Percentiles rank a stretch among this genome's conserved stretches.
phyloP scores from a whole-genome alignment of 2,329 filamentous ascomycete genomes.

The Dryadomyces quercivorus region DNA sequence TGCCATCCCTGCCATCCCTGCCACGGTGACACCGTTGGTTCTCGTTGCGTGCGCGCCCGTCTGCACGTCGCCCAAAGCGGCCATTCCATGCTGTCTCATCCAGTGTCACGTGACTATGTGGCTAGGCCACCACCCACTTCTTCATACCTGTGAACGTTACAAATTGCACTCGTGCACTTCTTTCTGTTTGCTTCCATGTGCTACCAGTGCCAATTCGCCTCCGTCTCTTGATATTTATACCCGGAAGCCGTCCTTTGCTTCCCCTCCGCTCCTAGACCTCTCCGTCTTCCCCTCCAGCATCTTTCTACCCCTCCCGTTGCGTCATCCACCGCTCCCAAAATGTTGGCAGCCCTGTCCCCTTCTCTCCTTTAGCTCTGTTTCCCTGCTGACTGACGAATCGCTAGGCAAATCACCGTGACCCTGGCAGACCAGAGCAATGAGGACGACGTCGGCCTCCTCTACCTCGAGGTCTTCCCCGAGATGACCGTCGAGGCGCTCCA shows the following conservation, averaged over 20 bases:
- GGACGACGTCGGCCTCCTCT: conserved; percentile 62
- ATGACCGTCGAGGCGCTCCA: conserved; percentile 80
- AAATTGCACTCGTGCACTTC: neutral
- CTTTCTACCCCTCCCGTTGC: neutral
- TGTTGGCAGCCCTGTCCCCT: neutral
- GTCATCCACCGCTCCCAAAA: neutral
- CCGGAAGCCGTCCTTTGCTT: no score
- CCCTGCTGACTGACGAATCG: neutral
- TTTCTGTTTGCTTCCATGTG: neutral
- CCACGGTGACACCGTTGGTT: no score
- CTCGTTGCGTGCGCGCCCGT: neutral
- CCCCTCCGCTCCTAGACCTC: no score
- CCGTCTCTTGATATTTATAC: neutral
- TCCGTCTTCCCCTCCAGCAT: no score
- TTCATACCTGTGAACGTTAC: neutral
- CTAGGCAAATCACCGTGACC: conserved; percentile 77
- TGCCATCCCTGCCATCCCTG: no score
- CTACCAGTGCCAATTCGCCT: neutral
- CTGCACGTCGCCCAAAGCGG: neutral
- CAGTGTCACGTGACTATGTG: neutral
- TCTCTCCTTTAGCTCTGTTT: neutral
- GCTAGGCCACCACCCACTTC: neutral
- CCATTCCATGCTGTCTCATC: neutral
- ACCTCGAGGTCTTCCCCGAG: conserved; percentile 68
- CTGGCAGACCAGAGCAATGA: conserved; percentile 60